Evolutionary conservation across 2,329 filamentous ascomycete species (phyloP), one percentile per base, ranked within the genome.

Genomic region (Colletotrichum sidae): DNA sequence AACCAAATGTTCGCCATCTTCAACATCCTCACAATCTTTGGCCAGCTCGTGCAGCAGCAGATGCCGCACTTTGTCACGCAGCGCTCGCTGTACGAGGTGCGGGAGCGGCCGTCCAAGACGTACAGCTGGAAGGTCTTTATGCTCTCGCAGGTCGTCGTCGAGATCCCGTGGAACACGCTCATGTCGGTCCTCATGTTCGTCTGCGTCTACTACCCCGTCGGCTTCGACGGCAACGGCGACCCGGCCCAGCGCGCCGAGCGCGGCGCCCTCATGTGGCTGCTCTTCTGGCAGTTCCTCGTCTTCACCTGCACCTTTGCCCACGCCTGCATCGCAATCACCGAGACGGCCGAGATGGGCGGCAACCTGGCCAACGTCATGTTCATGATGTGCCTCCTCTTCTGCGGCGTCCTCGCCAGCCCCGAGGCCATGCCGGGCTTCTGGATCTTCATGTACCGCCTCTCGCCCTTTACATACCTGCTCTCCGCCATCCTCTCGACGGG

Each of bases 401-500:
- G 86, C 73, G 71, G 87, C 78, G 88, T 93, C 44, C 81, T 92
- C 54, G 87, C 87, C 2, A 76, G 81, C 1, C 87, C 87, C 0
- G 71, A 72, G 0, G 77, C 80, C 1, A 82, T 92, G 8, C 89
- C 90, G 0, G 80, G 84, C 3, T 91, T 92, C 79, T 93, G 90
- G 90, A 86, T 85, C 59, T 90, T 90, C 78, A 89, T 91, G 86
- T 91, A 92, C 74, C 83, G 87, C 39, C 78, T 89, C 51, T 90
- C 86, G 0, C 90, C 90, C 1, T 87, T 92, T 69, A 92, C 89
- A 0, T 93, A 93, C 73, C 79, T 92, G 13, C 81, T 92, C 49
- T 80, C 83, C 35, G 88, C 86, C 4, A 83, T 92, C 74, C 79
- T 91, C 52, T 72, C 72, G 0, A 67, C 72, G 0, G 72, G 72